Percentiles rank a stretch among this genome's conserved stretches.
Conservation (phyloP, 2,329 filamentous ascomycete species). For the Knufia fluminis region DNA sequence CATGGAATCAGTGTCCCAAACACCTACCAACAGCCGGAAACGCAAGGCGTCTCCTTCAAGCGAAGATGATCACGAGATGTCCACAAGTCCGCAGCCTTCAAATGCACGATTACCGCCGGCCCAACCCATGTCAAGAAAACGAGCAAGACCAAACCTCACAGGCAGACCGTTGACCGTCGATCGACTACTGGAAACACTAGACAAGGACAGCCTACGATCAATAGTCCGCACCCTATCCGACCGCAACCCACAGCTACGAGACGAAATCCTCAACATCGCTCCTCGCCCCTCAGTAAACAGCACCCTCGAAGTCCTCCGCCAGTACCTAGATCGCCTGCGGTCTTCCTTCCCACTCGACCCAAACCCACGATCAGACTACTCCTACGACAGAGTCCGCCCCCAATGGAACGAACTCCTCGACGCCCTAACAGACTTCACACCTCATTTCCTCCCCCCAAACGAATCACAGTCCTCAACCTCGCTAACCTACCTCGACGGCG, state of each 20-base stretch:
- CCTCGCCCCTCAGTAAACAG: constrained; percentile 78
- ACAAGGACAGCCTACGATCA: constrained; percentile 70
- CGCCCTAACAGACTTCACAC: constrained; percentile 85
- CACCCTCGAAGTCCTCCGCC: constrained; percentile 67
- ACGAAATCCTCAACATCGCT: constrained; percentile 73
- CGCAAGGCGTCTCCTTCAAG: constrained; percentile 58
- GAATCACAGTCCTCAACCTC: constrained; percentile 77
- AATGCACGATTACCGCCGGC: constrained; percentile 63
- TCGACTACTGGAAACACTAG: constrained; percentile 88
- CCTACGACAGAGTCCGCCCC: constrained; percentile 85
- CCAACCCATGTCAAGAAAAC: constrained; percentile 59
- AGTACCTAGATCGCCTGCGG: constrained; percentile 71
- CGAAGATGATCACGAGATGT: constrained; percentile 61
- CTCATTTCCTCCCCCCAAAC: constrained; percentile 86
- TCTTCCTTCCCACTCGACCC: constrained; percentile 77
- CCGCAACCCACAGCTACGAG: constrained; percentile 72
- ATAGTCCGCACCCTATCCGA: constrained; percentile 89
- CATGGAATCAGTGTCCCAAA: constrained; percentile 24
- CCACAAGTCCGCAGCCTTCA: constrained; percentile 49
- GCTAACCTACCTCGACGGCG: constrained; percentile 77
- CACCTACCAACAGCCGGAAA: constrained; percentile 51
- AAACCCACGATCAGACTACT: constrained; percentile 78
- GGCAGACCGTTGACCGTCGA: constrained; percentile 57
- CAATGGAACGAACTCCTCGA: constrained; percentile 73
- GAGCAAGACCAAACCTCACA: constrained; percentile 57